These are phyloP conservation scores for Malus hybrid DNA, from an alignment of 331 rosid genomes.

Conservation along the genomic window DNA sequence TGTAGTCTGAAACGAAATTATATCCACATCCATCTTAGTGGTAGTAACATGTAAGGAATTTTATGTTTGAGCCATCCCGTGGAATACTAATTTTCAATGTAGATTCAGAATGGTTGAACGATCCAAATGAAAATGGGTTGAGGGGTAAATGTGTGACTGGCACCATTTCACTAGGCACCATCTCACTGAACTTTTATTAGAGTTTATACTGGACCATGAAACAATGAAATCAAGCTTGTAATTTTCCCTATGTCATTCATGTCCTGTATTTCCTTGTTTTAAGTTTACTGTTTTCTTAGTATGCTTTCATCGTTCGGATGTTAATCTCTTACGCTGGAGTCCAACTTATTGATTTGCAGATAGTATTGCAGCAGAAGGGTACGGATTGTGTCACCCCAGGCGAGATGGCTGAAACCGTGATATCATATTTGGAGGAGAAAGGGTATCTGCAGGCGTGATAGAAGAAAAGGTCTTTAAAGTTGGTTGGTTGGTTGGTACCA, in stretches of 20 bases:
- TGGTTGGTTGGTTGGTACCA: constrained; percentile 6
- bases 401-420: constrained; percentile 59
- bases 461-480: constrained; percentile 4
- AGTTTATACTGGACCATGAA: not conserved
- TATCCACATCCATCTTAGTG: not conserved
- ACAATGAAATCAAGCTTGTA: not conserved
- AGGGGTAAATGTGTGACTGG: not conserved
- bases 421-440: constrained; percentile 68
- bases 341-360: constrained; percentile 35
- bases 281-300: not conserved
- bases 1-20: not conserved
- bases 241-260: not conserved
- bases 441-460: constrained; percentile 59
- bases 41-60: not conserved
- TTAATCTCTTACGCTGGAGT: not conserved
- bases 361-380: constrained; percentile 58
- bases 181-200: not conserved
- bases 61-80: not conserved
- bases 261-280: not conserved
- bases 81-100: not conserved
- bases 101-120: not conserved
- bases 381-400: constrained; percentile 38
- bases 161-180: not conserved
- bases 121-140: not conserved
- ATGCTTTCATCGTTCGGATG: not conserved